A percentile compares a stretch with the other conserved stretches of the same genome.
phyloP scores from a whole-genome alignment of 2,329 filamentous ascomycete genomes.

The Nannizzia gypsea region DNA sequence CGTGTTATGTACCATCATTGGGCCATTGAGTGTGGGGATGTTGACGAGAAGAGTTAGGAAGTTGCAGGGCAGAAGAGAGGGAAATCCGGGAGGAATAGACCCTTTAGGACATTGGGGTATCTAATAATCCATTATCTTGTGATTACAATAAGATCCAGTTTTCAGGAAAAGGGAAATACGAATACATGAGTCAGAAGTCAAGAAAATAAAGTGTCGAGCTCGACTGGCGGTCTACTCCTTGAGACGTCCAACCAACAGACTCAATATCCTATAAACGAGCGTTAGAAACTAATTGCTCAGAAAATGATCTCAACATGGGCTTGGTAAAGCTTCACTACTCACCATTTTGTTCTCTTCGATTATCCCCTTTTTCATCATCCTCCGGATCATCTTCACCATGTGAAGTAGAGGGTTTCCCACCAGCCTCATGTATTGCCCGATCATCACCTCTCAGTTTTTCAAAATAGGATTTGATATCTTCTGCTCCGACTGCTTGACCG shows the following conservation, averaged over 20 bases:
- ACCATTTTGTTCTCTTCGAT: slow-evolving; percentile 32
- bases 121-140: slow-evolving; percentile 18
- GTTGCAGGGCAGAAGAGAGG: neutral
- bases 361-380: slow-evolving; percentile 22
- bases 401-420: slow-evolving; percentile 28
- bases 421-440: slow-evolving; percentile 38
- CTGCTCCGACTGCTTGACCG: slow-evolving; percentile 74
- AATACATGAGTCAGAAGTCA: neutral
- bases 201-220: neutral
- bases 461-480: slow-evolving; percentile 95
- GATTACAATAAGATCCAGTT: neutral
- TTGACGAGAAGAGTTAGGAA: neutral
- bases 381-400: slow-evolving; percentile 20
- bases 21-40: neutral
- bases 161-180: neutral
- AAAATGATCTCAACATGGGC: neutral
- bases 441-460: slow-evolving; percentile 86
- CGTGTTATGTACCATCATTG: slow-evolving; percentile 4
- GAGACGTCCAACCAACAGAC: neutral
- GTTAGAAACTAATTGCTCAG: neutral
- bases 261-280: neutral
- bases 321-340: neutral
- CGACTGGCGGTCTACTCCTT: neutral
- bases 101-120: neutral
- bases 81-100: neutral